A percentile compares a stretch with the other conserved stretches of the same genome.
These are phyloP conservation scores for Suhomyces wounanorum DNA, from an alignment of 1,139 yeast genomes.

Conservation along the genomic window DNA sequence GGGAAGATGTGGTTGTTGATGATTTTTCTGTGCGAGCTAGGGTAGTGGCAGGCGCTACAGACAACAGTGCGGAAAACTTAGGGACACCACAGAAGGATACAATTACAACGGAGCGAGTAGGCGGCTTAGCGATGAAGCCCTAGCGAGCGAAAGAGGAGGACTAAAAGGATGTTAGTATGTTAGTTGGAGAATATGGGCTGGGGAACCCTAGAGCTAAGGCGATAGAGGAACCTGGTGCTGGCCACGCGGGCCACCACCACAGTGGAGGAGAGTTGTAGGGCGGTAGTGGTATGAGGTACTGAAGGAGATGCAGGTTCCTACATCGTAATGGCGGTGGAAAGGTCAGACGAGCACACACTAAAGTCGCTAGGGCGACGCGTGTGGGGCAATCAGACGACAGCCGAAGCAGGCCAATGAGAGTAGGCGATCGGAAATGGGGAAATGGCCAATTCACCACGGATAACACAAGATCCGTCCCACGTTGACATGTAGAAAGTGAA, in stretches of 20 bases:
- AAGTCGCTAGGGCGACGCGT: slow-evolving; percentile 1
- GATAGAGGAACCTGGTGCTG: no score
- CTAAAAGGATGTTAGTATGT: no score
- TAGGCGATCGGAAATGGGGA: not conserved
- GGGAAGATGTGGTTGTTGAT: slow-evolving; percentile 2
- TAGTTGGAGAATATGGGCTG: no score
- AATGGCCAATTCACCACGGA: not conserved
- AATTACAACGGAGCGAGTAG: not conserved
- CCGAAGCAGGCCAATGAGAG: not conserved
- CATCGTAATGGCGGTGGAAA: not conserved
- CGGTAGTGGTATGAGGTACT: not conserved
- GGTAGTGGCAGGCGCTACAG: not conserved
- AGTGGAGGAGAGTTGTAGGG: not conserved
- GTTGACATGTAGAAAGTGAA: no score
- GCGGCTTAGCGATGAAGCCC: not conserved
- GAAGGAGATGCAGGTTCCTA: not conserved
- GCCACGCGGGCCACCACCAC: no score
- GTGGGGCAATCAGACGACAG: not conserved
- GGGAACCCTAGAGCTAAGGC: no score
- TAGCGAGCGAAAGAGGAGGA: no score
- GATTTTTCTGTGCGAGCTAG: slow-evolving; percentile 3
- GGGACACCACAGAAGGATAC: not conserved
- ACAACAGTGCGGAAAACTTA: not conserved
- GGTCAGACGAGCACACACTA: not conserved
- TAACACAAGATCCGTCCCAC: no score